phyloP scores from a whole-genome alignment of 805 yeast genomes.

The Starmerella riodocensis region DNA sequence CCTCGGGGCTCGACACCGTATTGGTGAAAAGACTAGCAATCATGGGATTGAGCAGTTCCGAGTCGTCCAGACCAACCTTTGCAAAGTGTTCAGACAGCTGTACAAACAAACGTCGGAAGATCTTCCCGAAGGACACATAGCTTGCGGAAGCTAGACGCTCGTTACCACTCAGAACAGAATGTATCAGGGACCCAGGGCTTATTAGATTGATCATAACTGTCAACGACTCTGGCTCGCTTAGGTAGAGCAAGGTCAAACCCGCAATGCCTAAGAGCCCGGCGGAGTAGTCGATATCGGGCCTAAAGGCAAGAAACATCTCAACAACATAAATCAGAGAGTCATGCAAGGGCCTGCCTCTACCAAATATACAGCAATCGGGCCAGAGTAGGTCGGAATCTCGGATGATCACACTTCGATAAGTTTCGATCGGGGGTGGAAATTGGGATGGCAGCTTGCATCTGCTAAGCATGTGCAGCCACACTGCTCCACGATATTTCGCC shows the following conservation, averaged over 20 bases:
- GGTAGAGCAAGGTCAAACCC: conserved; percentile 32
- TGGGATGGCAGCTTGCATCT: neutral
- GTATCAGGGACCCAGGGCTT: conserved; percentile 26
- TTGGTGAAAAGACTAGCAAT: conserved; percentile 35
- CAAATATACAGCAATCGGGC: conserved; percentile 32
- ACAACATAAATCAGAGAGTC: conserved; percentile 29
- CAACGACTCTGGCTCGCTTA: conserved; percentile 31
- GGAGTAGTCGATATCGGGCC: conserved; percentile 27
- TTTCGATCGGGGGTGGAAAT: neutral
- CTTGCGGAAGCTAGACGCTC: conserved; percentile 29
- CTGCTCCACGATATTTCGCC: conserved; percentile 30
- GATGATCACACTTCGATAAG: neutral
- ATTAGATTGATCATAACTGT: conserved; percentile 32
- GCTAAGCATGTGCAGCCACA: conserved; percentile 37
- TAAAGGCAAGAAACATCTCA: conserved; percentile 24
- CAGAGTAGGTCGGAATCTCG: conserved; percentile 26
- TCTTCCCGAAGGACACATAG: conserved; percentile 36
- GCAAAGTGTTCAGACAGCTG: conserved; percentile 40
- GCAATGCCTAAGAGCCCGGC: conserved; percentile 31
- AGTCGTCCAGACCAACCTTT: conserved; percentile 31
- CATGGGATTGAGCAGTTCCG: conserved; percentile 34
- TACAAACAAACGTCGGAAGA: conserved; percentile 35
- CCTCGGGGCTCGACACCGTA: conserved; percentile 34
- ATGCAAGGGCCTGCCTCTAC: conserved; percentile 26
- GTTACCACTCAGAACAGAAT: conserved; percentile 26